Conservation (phyloP, 495 filamentous ascomycete species). For the Immersiella caudata region DNA sequence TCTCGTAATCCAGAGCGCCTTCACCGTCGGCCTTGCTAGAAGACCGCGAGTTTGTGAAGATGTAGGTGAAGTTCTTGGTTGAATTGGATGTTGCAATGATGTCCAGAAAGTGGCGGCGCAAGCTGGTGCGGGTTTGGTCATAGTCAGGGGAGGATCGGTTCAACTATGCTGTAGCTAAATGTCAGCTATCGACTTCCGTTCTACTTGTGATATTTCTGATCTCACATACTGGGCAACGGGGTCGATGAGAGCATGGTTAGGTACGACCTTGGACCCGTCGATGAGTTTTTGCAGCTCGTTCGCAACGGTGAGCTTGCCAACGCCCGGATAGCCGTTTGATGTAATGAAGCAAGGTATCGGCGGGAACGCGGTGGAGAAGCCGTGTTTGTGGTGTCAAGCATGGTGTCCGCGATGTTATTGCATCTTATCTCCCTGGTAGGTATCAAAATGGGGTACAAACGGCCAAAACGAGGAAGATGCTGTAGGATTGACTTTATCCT, state of each 20-base stretch:
- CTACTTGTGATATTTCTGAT: too few relatives aligned
- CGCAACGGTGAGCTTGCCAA: background rate
- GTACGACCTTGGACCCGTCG: background rate
- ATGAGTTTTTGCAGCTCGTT: background rate
- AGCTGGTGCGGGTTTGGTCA: background rate
- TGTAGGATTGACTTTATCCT: too few relatives aligned
- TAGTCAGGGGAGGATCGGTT: background rate
- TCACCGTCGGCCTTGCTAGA: background rate
- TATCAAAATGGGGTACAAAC: too few relatives aligned
- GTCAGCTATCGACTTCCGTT: too few relatives aligned
- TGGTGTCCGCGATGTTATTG: too few relatives aligned
- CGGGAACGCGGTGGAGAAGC: too few relatives aligned
- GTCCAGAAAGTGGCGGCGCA: background rate
- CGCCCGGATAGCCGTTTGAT: background rate
- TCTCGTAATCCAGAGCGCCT: background rate
- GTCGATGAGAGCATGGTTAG: background rate
- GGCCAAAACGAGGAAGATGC: too few relatives aligned
- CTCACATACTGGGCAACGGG: too few relatives aligned
- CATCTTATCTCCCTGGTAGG: too few relatives aligned
- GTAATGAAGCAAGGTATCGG: background rate
- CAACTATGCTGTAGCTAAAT: background rate
- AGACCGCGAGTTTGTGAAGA: background rate
- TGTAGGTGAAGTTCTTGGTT: background rate
- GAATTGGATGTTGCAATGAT: background rate
- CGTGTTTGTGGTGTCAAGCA: too few relatives aligned